A percentile compares a stretch with the other conserved stretches of the same genome.
Evolutionary conservation across 2,329 filamentous ascomycete genomes (phyloP).

Genomic region (Ophiostoma sp.): DNA sequence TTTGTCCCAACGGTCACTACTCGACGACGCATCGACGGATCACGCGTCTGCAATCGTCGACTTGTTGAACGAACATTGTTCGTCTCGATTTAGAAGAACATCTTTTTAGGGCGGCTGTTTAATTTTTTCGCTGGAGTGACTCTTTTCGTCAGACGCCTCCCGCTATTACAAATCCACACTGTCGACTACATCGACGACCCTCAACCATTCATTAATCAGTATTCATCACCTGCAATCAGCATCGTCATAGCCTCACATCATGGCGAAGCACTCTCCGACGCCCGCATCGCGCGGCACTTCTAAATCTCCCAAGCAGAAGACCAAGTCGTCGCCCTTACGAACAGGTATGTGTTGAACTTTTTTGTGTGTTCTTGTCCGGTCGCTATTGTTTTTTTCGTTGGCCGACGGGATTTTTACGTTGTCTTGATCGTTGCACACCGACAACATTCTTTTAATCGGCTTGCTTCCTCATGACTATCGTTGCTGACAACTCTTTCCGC

Average conservation of each 20-base stretch:
- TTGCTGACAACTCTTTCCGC: neutral
- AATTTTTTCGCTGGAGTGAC: neutral
- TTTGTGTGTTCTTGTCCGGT: neutral
- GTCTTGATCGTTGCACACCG: neutral
- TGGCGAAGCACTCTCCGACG: constrained; percentile 47
- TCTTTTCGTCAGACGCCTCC: constrained; percentile 10
- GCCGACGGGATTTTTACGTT: neutral
- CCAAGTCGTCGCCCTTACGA: constrained; percentile 44
- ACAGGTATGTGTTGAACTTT: constrained; percentile 43
- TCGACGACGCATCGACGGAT: neutral
- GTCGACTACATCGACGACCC: neutral
- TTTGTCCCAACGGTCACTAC: neutral
- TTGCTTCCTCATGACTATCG: neutral
- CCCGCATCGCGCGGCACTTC: constrained; percentile 45
- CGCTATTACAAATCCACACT: constrained; percentile 11
- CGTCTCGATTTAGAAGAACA: neutral
- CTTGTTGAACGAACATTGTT: neutral
- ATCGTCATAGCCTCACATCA: constrained; percentile 38
- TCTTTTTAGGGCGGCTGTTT: neutral
- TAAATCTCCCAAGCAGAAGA: constrained; percentile 51
- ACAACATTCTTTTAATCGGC: neutral
- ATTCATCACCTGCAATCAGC: neutral
- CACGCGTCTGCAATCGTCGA: neutral
- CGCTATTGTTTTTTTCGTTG: neutral
- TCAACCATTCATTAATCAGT: neutral